Percentiles rank a stretch among this genome's conserved stretches.
Conservation (phyloP, 192 early-diverging fungal genomes). For the Rhizophagus prolifer region DNA sequence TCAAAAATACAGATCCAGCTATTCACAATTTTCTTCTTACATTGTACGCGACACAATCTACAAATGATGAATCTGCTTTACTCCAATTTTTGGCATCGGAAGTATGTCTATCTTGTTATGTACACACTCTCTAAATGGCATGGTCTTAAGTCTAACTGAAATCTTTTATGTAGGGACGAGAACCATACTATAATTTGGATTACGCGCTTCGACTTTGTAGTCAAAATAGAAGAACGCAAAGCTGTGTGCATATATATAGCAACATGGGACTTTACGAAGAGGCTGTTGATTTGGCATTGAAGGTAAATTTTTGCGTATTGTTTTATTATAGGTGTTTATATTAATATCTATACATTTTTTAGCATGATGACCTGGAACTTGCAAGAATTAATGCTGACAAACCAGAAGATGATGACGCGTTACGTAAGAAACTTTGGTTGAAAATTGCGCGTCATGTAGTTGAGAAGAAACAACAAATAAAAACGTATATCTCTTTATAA, state of each 20-base stretch:
- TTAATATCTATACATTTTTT: slow-evolving; percentile 8
- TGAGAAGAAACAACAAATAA: slow-evolving; percentile 80
- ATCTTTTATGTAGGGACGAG: slow-evolving; percentile 54
- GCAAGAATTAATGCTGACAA: slow-evolving; percentile 93
- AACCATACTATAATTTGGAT: slow-evolving; percentile 86
- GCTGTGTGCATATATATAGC: slow-evolving; percentile 89
- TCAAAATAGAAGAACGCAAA: slow-evolving; percentile 76
- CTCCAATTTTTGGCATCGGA: slow-evolving; percentile 74
- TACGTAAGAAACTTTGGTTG: slow-evolving; percentile 89
- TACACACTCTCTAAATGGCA: neutral
- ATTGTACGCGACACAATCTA: slow-evolving; percentile 68
- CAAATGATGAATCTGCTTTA: slow-evolving; percentile 67
- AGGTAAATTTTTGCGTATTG: slow-evolving; percentile 44
- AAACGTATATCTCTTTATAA: slow-evolving; percentile 51
- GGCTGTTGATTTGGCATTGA: slow-evolving; percentile 86
- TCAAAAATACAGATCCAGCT: slow-evolving; percentile 79
- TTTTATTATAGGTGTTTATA: neutral
- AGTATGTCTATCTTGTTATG: slow-evolving; percentile 38
- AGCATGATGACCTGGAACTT: slow-evolving; percentile 82
- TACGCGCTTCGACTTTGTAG: slow-evolving; percentile 90
- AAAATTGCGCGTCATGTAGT: slow-evolving; percentile 91
- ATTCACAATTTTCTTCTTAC: slow-evolving; percentile 94
- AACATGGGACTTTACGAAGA: slow-evolving; percentile 87
- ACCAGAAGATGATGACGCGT: slow-evolving; percentile 78
- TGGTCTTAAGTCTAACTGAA: neutral